These are phyloP conservation scores for Kappamyces sp. DNA, from an alignment of 192 early-diverging fungal genomes.

Conservation along the genomic window DNA sequence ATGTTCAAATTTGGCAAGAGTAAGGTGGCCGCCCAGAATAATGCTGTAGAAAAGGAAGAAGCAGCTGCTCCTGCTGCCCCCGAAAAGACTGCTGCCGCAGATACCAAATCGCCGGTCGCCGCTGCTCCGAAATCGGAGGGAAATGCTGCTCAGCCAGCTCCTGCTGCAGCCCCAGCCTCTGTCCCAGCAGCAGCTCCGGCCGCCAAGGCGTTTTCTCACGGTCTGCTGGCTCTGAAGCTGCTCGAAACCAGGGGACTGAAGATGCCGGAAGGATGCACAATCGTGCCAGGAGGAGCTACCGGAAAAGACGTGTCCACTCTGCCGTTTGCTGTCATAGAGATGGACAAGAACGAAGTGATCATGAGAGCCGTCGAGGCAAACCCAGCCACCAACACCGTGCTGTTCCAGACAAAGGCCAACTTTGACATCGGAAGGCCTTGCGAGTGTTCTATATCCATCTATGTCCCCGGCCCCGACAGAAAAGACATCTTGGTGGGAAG, in stretches of 20 bases:
- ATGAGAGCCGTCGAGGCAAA: slow-evolving; percentile 30
- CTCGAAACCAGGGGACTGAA: slow-evolving; percentile 75
- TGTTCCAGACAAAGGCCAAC: too few species aligned
- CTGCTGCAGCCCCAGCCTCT: too few species aligned
- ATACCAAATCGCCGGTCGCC: too few species aligned
- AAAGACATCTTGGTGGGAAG: slow-evolving; percentile 1
- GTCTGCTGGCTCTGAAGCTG: slow-evolving; percentile 68
- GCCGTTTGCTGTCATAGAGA: slow-evolving; percentile 87
- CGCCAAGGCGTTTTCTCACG: background rate
- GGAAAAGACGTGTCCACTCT: slow-evolving; percentile 24
- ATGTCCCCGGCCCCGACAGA: background rate
- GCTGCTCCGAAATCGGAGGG: too few species aligned
- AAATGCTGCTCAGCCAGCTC: too few species aligned
- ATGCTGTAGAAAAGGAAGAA: too few species aligned
- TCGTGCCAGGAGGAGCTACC: slow-evolving; percentile 15
- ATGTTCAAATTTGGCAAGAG: too few species aligned
- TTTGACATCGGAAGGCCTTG: background rate
- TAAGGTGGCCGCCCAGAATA: too few species aligned
- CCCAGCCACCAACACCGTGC: background rate
- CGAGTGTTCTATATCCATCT: background rate
- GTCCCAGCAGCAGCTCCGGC: too few species aligned
- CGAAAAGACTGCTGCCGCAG: too few species aligned
- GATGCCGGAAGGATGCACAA: slow-evolving; percentile 18
- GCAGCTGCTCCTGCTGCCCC: too few species aligned
- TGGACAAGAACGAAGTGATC: slow-evolving; percentile 91